Evolutionary conservation across 2,329 filamentous ascomycete genomes (phyloP).

Genomic region (Aspergillus ochraceoroseus): DNA sequence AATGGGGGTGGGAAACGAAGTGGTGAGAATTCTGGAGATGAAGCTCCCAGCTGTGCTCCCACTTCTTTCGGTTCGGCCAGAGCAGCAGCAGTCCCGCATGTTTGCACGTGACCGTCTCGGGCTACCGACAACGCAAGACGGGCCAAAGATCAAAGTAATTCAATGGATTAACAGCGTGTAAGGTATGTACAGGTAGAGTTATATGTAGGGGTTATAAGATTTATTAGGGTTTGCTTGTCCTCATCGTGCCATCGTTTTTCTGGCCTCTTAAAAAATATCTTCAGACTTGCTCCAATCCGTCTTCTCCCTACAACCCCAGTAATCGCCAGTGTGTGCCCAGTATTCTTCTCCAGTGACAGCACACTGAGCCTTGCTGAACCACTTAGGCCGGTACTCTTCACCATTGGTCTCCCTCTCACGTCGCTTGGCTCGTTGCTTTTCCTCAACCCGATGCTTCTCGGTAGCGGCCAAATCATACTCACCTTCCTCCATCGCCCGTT

Average conservation of each 20-base stretch:
- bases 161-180: no score
- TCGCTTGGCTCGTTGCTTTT: conserved; percentile 76
- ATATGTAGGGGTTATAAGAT: no score
- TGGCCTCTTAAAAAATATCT: conserved; percentile 58
- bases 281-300: conserved; percentile 66
- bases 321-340: conserved; percentile 84
- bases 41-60: neutral
- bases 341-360: conserved; percentile 79
- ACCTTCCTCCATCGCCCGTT: conserved; percentile 98
- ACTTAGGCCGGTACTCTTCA: conserved; percentile 75
- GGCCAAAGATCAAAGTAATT: no score
- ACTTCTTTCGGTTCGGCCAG: conserved; percentile 1
- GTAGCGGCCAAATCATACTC: conserved; percentile 87
- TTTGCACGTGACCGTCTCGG: conserved; percentile 1
- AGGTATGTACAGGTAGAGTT: no score
- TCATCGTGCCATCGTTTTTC: neutral
- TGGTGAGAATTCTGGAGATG: conserved; percentile 9
- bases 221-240: no score
- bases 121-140: no score
- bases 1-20: conserved; percentile 2
- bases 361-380: conserved; percentile 72
- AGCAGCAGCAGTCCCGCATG: neutral
- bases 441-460: conserved; percentile 92
- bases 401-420: conserved; percentile 68
- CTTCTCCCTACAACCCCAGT: conserved; percentile 68